A percentile compares a stretch with the other conserved stretches of the same genome.
Evolutionary conservation across 148 eudicot species (phyloP).

Genomic region (Chenopodium formosanum): DNA sequence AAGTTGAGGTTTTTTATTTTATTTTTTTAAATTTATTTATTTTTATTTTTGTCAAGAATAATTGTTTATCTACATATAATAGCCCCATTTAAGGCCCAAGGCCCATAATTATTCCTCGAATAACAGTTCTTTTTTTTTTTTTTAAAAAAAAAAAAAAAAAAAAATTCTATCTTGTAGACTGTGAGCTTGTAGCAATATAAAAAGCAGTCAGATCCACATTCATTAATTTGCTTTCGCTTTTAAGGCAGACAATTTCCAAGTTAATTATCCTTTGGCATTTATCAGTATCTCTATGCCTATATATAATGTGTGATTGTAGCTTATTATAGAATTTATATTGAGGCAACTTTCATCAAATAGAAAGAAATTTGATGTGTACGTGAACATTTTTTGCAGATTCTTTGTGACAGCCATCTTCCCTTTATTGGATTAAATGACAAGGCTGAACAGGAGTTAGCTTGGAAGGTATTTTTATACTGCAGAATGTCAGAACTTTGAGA

Average conservation of each 20-base stretch:
- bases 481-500: conserved; percentile 9
- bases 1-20: not conserved
- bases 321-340: not conserved
- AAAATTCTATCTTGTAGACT: not conserved
- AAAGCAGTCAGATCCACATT: not conserved
- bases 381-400: conserved; percentile 54
- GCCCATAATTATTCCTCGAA: not conserved
- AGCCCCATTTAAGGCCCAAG: not conserved
- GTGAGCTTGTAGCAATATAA: not conserved
- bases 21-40: too few relatives aligned
- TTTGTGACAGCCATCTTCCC: conserved; percentile 84
- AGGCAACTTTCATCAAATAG: not conserved
- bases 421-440: conserved; percentile 82
- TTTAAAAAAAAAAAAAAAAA: not conserved
- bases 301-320: not conserved
- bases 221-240: not conserved
- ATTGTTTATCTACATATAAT: not conserved
- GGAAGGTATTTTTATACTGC: conserved; percentile 58
- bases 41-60: not conserved
- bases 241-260: not conserved
- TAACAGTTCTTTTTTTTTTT: not conserved
- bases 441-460: conserved; percentile 87
- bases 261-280: not conserved
- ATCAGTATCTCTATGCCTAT: not conserved
- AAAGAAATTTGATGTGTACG: not conserved